Base-by-base conservation (phyloP, 73 alveolate species). In the Effrenium voratum region DNA sequence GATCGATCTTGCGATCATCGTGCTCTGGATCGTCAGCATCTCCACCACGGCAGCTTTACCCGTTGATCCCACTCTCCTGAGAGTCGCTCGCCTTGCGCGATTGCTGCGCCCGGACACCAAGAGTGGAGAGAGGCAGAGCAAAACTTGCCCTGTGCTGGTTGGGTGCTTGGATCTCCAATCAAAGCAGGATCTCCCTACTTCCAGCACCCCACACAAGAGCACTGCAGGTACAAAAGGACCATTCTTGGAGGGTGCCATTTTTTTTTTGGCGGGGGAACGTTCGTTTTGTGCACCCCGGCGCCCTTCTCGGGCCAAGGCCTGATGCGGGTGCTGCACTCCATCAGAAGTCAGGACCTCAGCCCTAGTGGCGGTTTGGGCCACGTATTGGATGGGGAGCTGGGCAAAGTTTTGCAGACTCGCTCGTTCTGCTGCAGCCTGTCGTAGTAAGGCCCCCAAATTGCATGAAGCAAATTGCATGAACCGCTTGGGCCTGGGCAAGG, bases 11-110 rank as follows among this genome's bases (percentile, higher is more conserved):
- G n/a, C 28, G 32, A 90, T 90, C 44, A 70, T 90, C n/a, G 40
- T 66, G 43, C n/a, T 59, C 38, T 90, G 97, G 97, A 36, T 90
- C 36, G 26, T 90, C 55, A 52, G 68, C 34, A 44, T 90, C 3
- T 49, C 87, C 12, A 73, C 75, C 36, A 49, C 68, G 3, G 49
- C 72, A 49, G 2, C 49, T 5, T 32, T 70, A 41, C 97, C 97
- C 13, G 87, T 90, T 5, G 97, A 90, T 24, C 76, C 97, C 57
- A 90, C 97, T 13, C 44, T 90, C 57, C 87, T 90, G 34, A 72
- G 97, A 2, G 97, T 90, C 40, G 97, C 97, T 19, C 97, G 97
- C 15, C 76, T 90, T 55, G 97, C 83, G 38, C 86, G 97, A 5
- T 60, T 90, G 32, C 52, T 90, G 82, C 97, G 97, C 44, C 6